Base-by-base conservation (phyloP, 2,329 filamentous ascomycete species). In the Myriosclerotinia curreyana region DNA sequence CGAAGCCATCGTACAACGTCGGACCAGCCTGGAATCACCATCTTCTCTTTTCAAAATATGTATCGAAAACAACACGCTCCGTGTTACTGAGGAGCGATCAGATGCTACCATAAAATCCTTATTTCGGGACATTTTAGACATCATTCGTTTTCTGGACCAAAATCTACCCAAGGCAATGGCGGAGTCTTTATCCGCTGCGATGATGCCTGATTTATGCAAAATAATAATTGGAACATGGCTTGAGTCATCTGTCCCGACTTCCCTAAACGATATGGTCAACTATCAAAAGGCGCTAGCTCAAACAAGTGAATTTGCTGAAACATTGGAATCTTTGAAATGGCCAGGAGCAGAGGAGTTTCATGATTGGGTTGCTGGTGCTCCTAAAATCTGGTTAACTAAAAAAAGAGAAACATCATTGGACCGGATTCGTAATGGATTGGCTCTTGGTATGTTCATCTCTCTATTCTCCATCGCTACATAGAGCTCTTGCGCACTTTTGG, bases 301-400 rank as follows among this genome's bases (percentile, higher is more conserved):
- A 50, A 85, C 91, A 0, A 79, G 80, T 34, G 75, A 77, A 0
- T 90, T 98, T 71, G 89, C 88, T 61, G 77, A 81, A 8, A 81
- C 80, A 1, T 77, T 98, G 9, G 81, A 85, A 44, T 76, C 79
- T 9, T 79, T 87, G 22, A 82, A 83, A 0, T 94, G 91, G 82
- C 80, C 82, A 20, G 82, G 82, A 5, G 79, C 84, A 55, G 79
- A 82, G 17, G 84, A 88, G 40, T 77, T 99, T 46, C 81, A 84
- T 52, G 86, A 91, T 31, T 99, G 95, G 94, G 87, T 91, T 0
- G 84, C 87, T 49, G 87, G 88, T 66, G 89, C 91, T 0, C 90
- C 92, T 0, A 86, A 86, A 64, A 87, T 92, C 34, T 99, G 95
- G 95, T 82, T 98, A 17, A 85, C 85, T 2, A 94, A 92, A 74